A percentile compares a stretch with the other conserved stretches of the same genome.
Conservation (phyloP, 345 rosid genomes). For the Streptanthus diversifolius region DNA sequence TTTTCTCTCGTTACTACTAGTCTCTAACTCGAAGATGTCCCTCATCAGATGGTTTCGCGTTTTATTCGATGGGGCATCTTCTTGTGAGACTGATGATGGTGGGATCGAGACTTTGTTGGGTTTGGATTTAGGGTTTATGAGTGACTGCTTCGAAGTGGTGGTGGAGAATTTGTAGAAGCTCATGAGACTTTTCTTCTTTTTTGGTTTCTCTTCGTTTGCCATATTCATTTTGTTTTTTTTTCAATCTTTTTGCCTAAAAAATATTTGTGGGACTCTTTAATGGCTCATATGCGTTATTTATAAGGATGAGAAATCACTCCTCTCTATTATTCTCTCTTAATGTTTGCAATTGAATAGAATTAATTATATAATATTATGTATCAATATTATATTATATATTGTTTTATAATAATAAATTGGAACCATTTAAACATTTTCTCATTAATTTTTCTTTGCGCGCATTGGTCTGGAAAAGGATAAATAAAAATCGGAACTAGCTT, state of each 20-base stretch:
- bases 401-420: background rate
- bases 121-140: constrained; percentile 17
- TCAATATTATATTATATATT: background rate
- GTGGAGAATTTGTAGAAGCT: constrained; percentile 32
- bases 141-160: constrained; percentile 6
- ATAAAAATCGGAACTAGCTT: background rate
- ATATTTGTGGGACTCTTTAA: constrained; percentile 12
- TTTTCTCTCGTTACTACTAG: constrained; percentile 25
- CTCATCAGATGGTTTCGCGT: constrained; percentile 20
- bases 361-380: background rate
- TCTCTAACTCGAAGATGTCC: constrained; percentile 27
- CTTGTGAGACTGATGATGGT: constrained; percentile 10
- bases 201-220: constrained; percentile 37
- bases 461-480: background rate
- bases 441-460: background rate
- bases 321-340: constrained; percentile 23
- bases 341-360: background rate
- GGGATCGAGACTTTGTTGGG: constrained; percentile 6
- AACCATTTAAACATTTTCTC: background rate
- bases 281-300: constrained; percentile 28
- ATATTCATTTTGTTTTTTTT: too few species aligned
- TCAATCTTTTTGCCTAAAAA: background rate
- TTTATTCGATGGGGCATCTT: constrained; percentile 14
- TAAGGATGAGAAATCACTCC: constrained; percentile 7
- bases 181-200: constrained; percentile 43